phyloP scores from a whole-genome alignment of 1,139 yeast species.

The Candida albicans region DNA sequence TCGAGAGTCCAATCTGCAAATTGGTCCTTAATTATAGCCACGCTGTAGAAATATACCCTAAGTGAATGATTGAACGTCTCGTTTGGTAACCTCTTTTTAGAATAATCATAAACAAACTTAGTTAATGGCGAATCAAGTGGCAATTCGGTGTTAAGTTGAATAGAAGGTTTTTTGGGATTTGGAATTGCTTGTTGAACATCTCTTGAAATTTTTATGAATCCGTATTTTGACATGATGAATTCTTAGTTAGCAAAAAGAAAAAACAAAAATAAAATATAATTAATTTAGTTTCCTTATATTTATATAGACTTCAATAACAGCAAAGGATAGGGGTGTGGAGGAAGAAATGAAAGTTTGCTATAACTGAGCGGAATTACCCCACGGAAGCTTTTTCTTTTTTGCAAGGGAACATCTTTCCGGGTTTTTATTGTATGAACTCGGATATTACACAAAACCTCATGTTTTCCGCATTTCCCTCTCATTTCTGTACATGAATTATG shows the following conservation, averaged over 20 bases:
- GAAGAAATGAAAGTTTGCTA: neutral
- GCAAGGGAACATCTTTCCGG: conserved; percentile 3
- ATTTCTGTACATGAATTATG: too few relatives aligned
- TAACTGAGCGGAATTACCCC: too few relatives aligned
- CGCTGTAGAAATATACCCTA: conserved; percentile 34
- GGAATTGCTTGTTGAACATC: conserved; percentile 31
- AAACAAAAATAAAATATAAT: neutral
- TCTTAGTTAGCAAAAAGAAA: neutral
- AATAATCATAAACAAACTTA: conserved; percentile 24
- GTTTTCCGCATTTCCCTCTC: too few relatives aligned
- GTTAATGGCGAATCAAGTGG: conserved; percentile 24
- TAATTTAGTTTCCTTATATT: neutral
- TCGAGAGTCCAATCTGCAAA: conserved; percentile 38
- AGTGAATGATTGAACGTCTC: conserved; percentile 34
- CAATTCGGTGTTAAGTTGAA: conserved; percentile 22
- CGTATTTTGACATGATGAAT: conserved; percentile 29
- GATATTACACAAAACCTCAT: conserved; percentile 1
- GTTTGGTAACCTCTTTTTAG: conserved; percentile 24
- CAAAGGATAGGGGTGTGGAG: neutral
- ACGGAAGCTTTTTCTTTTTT: too few relatives aligned
- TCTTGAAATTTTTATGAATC: conserved; percentile 33
- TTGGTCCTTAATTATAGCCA: conserved; percentile 37
- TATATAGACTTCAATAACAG: too few relatives aligned
- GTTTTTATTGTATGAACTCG: neutral
- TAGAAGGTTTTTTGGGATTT: conserved; percentile 26